Conservation (phyloP, 2,329 filamentous ascomycete genomes). For the Penicillium frequentans region DNA sequence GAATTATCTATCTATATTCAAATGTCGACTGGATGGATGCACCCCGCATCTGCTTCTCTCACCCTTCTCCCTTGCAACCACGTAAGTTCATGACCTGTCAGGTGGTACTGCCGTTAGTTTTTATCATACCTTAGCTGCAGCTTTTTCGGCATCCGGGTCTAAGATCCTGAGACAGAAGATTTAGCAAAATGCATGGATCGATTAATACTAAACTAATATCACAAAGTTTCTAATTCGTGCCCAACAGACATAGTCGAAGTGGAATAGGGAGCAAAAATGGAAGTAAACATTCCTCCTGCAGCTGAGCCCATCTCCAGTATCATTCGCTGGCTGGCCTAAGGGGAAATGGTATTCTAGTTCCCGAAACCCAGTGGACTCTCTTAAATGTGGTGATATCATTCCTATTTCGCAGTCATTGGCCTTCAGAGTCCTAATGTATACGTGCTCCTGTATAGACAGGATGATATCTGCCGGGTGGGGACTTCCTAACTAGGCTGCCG, state of each 20-base stretch:
- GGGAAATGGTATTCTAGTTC: not conserved
- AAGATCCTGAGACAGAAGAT: not conserved
- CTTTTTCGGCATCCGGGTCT: not conserved
- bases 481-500: no score
- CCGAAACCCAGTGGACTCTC: not conserved
- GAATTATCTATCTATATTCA: not conserved
- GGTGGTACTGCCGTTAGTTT: not conserved
- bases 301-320: no score
- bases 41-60: not conserved
- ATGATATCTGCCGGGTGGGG: no score
- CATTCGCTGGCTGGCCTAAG: no score
- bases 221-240: not conserved
- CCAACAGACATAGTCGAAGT: not conserved
- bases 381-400: not conserved
- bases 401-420: no score
- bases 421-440: not conserved
- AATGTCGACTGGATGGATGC: not conserved
- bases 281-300: no score
- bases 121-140: not conserved
- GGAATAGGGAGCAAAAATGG: not conserved
- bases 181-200: not conserved
- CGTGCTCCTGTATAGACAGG: not conserved
- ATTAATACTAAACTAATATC: not conserved
- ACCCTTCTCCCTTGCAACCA: not conserved
- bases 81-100: not conserved